Base-by-base conservation (phyloP, 495 filamentous ascomycete species). In the Penicillium ochrochloron region DNA sequence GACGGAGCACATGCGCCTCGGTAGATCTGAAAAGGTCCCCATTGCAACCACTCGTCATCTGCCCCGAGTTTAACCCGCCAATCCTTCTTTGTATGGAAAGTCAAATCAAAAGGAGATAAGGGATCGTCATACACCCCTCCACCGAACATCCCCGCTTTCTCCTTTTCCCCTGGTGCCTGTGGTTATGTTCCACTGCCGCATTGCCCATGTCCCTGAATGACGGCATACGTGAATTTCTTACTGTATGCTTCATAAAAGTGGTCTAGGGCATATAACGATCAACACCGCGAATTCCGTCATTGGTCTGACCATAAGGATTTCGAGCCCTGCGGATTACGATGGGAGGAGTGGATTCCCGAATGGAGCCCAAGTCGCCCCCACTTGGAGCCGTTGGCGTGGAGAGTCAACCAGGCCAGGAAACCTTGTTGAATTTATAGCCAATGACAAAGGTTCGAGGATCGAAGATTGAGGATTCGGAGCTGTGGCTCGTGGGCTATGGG, bases 231-330 rank as follows among this genome's bases (percentile, higher is more conserved):
- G 12, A n/a, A 25, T 25, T 27, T 6, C 19, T 17, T 2, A 10
- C 35, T 58, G 21, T 19, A 29, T 37, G 3, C 29, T 17, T 7
- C 34, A 7, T 27, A 31, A 44, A 10, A 5, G 39, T 8, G 37
- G n/a, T 57, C 50, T 59, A 60, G 56, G 60, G 56, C 27, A 60
- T 66, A 66, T 63, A 56, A 63, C 15, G 60, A 63, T 63, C 64
- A 51, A 52, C 63, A 33, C 12, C 31, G 14, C 10, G 4, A 6
- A 29, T 27, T 17, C 39, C 8, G 5, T 55, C 23, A 60, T 62
- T 62, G 50, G 56, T 17, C 56, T 15, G 23, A 14, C 9, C 54
- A 37, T 14, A 44, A 50, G n/a, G 10, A 42, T 56, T 37, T n/a
- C 44, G 41, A 66, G 50, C 48, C 39, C 55, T 29, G 48, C 48